Percentiles rank a stretch among this genome's conserved stretches.
Evolutionary conservation across 306 rosid genomes (phyloP).

Genomic region (Pyrus bretschneideri): DNA sequence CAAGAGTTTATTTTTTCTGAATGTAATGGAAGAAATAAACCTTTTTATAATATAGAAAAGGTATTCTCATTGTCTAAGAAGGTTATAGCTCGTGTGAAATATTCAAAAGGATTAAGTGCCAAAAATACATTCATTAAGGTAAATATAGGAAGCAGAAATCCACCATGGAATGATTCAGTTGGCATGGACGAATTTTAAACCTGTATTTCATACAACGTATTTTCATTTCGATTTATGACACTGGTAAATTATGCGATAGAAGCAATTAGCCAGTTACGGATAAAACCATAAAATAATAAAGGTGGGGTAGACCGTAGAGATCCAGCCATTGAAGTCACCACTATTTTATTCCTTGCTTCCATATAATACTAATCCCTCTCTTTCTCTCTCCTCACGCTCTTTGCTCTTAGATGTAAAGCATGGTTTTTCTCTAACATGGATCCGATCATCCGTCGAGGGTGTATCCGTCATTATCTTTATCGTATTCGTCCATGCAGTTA

Average conservation of each 20-base stretch:
- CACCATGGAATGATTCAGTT: too few relatives aligned
- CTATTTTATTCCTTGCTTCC: neutral
- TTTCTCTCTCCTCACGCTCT: neutral
- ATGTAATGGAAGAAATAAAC: too few relatives aligned
- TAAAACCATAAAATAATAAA: neutral
- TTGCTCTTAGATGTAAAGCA: neutral
- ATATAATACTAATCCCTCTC: neutral
- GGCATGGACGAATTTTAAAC: too few relatives aligned
- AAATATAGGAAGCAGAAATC: too few relatives aligned
- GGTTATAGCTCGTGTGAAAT: too few relatives aligned
- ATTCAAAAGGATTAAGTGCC: too few relatives aligned
- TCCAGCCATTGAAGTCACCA: neutral
- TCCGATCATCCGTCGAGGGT: conserved; percentile 3
- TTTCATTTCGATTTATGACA: rapidly evolving
- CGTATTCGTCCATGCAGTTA: conserved; percentile 17
- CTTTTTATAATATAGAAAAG: too few relatives aligned
- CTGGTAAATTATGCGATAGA: neutral
- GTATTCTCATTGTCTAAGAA: too few relatives aligned
- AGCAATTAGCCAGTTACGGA: neutral
- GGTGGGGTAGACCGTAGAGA: neutral
- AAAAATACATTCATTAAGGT: too few relatives aligned
- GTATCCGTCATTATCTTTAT: conserved; percentile 1
- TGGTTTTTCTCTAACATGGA: neutral
- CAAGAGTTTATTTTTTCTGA: too few relatives aligned
- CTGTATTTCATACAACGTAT: too few relatives aligned